Evolutionary conservation across 495 filamentous ascomycete species (phyloP).

Genomic region (Annulohypoxylon bovei): DNA sequence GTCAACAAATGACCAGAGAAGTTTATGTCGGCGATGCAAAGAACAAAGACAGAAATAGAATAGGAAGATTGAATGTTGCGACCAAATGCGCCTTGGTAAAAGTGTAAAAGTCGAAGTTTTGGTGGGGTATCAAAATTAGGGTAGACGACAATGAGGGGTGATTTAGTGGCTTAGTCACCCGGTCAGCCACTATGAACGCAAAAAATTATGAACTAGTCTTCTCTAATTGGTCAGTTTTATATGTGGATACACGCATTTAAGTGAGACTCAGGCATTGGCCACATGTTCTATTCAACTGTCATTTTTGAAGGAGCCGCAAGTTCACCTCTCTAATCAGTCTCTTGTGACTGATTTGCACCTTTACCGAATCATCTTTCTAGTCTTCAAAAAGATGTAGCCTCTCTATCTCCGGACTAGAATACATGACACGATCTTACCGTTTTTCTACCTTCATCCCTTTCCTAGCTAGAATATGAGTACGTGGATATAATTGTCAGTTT

Average conservation of each 20-base stretch:
- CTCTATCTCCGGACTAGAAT: no score
- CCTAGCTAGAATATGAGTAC: background rate
- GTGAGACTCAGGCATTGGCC: background rate
- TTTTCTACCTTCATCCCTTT: background rate
- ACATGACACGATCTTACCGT: background rate
- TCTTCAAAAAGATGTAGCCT: no score
- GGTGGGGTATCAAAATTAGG: conserved; percentile 43
- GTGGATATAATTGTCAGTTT: background rate
- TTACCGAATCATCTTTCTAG: no score
- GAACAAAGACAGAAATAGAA: conserved; percentile 12
- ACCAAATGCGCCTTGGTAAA: conserved; percentile 38
- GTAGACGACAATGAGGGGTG: conserved; percentile 36
- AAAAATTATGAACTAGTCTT: conserved; percentile 38
- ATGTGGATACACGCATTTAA: background rate
- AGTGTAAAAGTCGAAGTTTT: conserved; percentile 17
- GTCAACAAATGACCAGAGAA: conserved; percentile 19
- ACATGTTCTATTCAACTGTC: background rate
- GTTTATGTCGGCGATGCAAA: conserved; percentile 20
- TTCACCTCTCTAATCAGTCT: no score
- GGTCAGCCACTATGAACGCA: conserved; percentile 29
- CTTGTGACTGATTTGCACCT: no score
- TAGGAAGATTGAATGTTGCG: conserved; percentile 16
- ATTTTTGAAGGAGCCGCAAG: no score
- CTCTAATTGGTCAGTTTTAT: conserved; percentile 25
- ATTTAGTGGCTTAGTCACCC: conserved; percentile 21